Evolutionary conservation across 176 grass and related monocot species (phyloP).

Genomic region (Tuctoria greenei): DNA sequence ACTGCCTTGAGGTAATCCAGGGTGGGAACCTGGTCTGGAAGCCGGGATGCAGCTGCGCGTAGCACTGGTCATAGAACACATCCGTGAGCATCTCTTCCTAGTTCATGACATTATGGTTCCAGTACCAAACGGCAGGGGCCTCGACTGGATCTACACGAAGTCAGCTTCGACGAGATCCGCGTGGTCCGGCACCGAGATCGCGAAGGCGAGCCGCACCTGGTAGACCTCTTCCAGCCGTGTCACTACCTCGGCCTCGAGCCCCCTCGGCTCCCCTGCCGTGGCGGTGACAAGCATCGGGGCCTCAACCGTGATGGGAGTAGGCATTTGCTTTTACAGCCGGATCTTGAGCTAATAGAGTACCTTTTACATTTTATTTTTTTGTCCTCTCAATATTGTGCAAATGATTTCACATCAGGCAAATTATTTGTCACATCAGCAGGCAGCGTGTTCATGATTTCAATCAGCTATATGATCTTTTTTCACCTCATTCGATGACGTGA

Average conservation of each 20-base stretch:
- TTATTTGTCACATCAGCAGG: no score
- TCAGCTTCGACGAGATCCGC: conserved; percentile 80
- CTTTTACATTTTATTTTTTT: no score
- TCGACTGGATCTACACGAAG: conserved; percentile 91
- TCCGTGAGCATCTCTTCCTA: conserved; percentile 80
- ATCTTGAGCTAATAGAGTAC: no score
- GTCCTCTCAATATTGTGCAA: no score
- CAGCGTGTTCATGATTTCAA: no score
- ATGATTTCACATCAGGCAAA: no score
- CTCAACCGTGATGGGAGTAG: no score
- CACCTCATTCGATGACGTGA: no score
- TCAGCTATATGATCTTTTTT: no score
- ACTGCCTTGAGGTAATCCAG: conserved; percentile 44
- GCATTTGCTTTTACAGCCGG: no score
- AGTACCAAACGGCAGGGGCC: conserved; percentile 71
- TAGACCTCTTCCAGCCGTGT: no score
- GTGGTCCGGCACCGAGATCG: conserved; percentile 78
- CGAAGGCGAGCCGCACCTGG: conserved; percentile 87
- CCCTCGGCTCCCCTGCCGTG: neutral
- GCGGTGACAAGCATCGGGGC: no score
- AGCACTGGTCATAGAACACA: conserved; percentile 82
- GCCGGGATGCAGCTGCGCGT: conserved; percentile 41
- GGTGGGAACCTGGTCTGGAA: conserved; percentile 65
- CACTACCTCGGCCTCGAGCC: conserved; percentile 39
- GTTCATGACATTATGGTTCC: conserved; percentile 82